Evolutionary conservation across 305 asterid species (phyloP), one percentile per base, ranked within the genome.

Genomic region (Fraxinus xanthoxyloides): DNA sequence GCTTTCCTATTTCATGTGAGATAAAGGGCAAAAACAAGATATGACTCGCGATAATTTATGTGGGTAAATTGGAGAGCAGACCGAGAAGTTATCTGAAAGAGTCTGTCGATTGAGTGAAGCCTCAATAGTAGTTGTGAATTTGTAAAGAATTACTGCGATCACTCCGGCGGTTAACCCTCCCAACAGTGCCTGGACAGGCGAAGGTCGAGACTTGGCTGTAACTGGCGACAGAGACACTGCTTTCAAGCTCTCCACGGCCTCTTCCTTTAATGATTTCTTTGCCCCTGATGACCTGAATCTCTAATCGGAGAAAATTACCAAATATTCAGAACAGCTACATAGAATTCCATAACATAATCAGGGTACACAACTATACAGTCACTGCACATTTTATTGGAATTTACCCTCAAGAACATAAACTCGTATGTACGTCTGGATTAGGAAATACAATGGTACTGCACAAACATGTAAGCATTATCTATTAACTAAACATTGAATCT

Each of bases 91-190:
- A 84, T 89, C 92, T 7, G 97, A 84, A 81, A 95, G 90, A 0
- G 88, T 74, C 78, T 95, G 99, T 83, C 86, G 89, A 79, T 85
- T 91, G 72, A 95, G 94, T 76, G 88, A 70, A 34, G 87, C 82
- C 85, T 92, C 97, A 7, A 95, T 13, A 17, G 91, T 90, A 19
- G 90, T 87, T 1, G 97, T 87, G 86, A 95, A 92, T 85, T 93
- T 93, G 92, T 93, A 95, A 48, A 93, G 95, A 79, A 92, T 59
- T 1, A 92, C 2, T 1, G 97, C 95, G 21, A 92, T 90, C 9
- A 85, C 90, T 65, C 93, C 98, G 0, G 98, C 98, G 2, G 93
- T 82, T 77, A 95, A 38, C 8, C 91, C 98, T 38, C 98, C 98
- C 65, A 91, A 77, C 32, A 95, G 79, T 28, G 97, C 92, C 85